Conservation (phyloP, 441 rosid genomes). For the Gossypium trilobum region DNA sequence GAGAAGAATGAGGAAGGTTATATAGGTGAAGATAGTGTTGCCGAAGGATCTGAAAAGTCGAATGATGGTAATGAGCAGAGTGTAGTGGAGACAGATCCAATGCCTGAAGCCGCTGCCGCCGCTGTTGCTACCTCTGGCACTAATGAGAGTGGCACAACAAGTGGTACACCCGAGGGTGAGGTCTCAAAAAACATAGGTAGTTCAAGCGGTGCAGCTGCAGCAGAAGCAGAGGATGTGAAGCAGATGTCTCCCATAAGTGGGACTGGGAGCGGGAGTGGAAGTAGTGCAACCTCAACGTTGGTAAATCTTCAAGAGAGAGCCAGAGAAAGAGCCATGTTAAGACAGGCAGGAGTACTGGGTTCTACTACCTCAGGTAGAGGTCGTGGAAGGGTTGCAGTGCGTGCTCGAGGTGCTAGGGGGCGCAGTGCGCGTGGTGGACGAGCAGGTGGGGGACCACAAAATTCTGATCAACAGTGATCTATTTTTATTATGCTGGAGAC, state of each 20-base stretch:
- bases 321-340: conserved; percentile 37
- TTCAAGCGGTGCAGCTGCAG: conserved; percentile 22
- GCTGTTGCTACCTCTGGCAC: conserved; percentile 15
- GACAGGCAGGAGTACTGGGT: conserved; percentile 40
- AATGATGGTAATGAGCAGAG: conserved; percentile 37
- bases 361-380: conserved; percentile 26
- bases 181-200: conserved; percentile 23
- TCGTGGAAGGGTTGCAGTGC: conserved; percentile 36
- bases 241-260: conserved; percentile 36
- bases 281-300: conserved; percentile 27
- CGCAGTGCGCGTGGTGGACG: conserved; percentile 43
- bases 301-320: conserved; percentile 54
- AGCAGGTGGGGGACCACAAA: conserved; percentile 34
- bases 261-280: neutral
- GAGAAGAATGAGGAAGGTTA: conserved; percentile 69
- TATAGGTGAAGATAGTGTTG: conserved; percentile 31
- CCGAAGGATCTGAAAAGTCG: conserved; percentile 54
- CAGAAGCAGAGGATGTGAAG: conserved; percentile 46
- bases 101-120: conserved; percentile 27
- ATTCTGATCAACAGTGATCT: conserved; percentile 33
- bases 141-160: conserved; percentile 16
- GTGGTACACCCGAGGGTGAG: conserved; percentile 24
- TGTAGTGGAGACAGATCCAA: conserved; percentile 33
- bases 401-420: conserved; percentile 48
- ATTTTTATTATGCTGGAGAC: neutral